These are phyloP conservation scores for Bipolaris sorokiniana DNA, from an alignment of 2,329 filamentous ascomycete species.

Conservation along the genomic window DNA sequence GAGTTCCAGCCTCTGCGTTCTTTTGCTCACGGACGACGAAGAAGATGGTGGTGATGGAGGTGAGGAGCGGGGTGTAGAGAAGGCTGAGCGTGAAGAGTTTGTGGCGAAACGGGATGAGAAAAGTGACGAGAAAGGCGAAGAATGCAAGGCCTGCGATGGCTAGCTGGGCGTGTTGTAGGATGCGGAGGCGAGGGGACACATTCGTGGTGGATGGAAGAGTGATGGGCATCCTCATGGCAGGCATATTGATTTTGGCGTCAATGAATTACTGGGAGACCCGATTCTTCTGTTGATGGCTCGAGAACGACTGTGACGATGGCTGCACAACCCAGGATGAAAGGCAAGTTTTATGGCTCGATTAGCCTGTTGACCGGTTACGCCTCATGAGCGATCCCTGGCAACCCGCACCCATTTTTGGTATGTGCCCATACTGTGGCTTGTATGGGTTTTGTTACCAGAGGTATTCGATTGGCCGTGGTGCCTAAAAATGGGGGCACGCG, in stretches of 20 bases:
- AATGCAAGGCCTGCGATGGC: conserved; percentile 20
- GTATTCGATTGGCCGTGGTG: conserved; percentile 20
- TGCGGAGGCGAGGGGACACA: conserved; percentile 27
- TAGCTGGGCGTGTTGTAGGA: conserved; percentile 28
- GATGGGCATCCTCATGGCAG: conserved; percentile 14
- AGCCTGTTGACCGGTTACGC: conserved; percentile 30
- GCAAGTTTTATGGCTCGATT: conserved; percentile 21
- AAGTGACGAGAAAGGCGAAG: conserved; percentile 24
- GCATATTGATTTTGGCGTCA: not conserved
- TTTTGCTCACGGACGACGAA: conserved; percentile 29
- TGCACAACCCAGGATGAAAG: not conserved
- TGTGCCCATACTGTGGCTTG: conserved; percentile 10
- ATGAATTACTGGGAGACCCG: not conserved
- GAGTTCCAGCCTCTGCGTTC: conserved; percentile 20
- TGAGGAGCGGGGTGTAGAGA: conserved; percentile 29
- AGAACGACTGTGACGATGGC: not conserved
- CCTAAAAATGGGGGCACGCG: conserved; percentile 18
- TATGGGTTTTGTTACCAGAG: conserved; percentile 13
- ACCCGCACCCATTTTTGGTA: conserved; percentile 11
- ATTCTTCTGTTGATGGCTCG: not conserved
- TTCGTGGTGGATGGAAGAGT: conserved; percentile 8
- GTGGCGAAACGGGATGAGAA: conserved; percentile 26
- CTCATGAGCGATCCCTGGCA: conserved; percentile 10
- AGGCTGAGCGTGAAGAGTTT: conserved; percentile 34
- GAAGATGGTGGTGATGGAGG: conserved; percentile 27